These are phyloP conservation scores for Vaccinium myrtillus DNA, from an alignment of 148 eudicot species.

Conservation along the genomic window DNA sequence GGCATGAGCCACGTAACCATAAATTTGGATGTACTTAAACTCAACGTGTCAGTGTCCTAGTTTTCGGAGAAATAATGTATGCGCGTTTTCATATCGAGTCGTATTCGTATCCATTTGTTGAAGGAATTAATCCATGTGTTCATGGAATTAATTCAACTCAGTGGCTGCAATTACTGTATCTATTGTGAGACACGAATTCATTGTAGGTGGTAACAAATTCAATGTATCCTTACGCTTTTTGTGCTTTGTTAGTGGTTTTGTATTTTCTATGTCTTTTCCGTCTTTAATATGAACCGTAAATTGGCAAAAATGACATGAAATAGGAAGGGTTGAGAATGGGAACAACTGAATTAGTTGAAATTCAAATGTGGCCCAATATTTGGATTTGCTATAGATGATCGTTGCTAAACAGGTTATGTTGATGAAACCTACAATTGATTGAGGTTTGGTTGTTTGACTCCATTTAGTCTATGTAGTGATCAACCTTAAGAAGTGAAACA, in stretches of 20 bases:
- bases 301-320: constrained; percentile 9
- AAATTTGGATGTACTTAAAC: too few relatives aligned
- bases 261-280: not conserved
- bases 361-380: not conserved
- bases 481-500: not conserved
- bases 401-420: not conserved
- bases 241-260: not conserved
- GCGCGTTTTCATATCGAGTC: not conserved
- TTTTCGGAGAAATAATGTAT: not conserved
- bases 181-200: not conserved
- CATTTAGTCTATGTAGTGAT: not conserved
- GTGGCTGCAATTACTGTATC: not conserved
- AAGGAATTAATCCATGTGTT: not conserved
- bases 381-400: not conserved
- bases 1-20: too few relatives aligned
- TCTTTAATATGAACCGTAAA: not conserved
- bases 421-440: not conserved
- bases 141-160: not conserved
- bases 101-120: not conserved
- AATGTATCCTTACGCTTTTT: not conserved
- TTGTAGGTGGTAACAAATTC: not conserved
- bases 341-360: not conserved
- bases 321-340: not conserved
- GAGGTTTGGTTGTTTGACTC: not conserved
- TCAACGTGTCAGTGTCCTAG: not conserved